A percentile compares a stretch with the other conserved stretches of the same genome.
Conservation (phyloP, 768 basidiomycete genomes). For the Lactarius evosmus region DNA sequence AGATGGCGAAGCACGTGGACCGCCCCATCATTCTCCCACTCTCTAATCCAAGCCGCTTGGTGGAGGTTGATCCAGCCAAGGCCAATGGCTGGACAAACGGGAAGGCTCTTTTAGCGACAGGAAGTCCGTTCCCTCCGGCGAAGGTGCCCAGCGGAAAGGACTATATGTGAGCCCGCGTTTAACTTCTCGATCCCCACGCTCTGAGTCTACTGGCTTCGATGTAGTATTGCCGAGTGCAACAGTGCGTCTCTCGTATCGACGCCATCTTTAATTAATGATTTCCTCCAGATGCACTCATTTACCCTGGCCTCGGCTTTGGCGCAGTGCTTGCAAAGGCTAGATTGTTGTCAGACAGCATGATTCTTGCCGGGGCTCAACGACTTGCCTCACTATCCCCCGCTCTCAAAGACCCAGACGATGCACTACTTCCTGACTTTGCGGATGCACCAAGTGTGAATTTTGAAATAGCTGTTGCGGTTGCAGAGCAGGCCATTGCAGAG, state of each 20-base stretch:
- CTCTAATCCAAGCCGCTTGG: constrained; percentile 74
- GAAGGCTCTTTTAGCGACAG: constrained; percentile 77
- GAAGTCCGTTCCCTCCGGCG: constrained; percentile 77
- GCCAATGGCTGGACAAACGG: constrained; percentile 78
- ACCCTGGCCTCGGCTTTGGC: constrained; percentile 83
- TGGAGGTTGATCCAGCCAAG: constrained; percentile 71
- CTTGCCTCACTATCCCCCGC: constrained; percentile 78
- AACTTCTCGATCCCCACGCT: background rate
- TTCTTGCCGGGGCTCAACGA: constrained; percentile 72
- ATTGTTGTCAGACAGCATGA: constrained; percentile 78
- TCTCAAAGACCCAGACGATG: constrained; percentile 61
- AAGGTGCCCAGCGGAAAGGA: constrained; percentile 63
- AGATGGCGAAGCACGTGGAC: constrained; percentile 65
- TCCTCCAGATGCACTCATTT: constrained; percentile 63
- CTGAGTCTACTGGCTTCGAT: constrained; percentile 6
- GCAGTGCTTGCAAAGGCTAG: constrained; percentile 65
- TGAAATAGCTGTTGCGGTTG: constrained; percentile 79
- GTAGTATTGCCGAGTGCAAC: constrained; percentile 71
- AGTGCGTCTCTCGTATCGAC: constrained; percentile 38
- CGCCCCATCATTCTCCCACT: constrained; percentile 83
- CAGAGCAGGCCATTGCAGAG: constrained; percentile 73
- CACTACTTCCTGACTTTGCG: constrained; percentile 72
- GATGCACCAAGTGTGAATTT: constrained; percentile 73
- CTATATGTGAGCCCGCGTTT: constrained; percentile 49
- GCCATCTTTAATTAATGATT: background rate